Evolutionary conservation across 2,329 filamentous ascomycete species (phyloP).

Genomic region (Metarhizium album): DNA sequence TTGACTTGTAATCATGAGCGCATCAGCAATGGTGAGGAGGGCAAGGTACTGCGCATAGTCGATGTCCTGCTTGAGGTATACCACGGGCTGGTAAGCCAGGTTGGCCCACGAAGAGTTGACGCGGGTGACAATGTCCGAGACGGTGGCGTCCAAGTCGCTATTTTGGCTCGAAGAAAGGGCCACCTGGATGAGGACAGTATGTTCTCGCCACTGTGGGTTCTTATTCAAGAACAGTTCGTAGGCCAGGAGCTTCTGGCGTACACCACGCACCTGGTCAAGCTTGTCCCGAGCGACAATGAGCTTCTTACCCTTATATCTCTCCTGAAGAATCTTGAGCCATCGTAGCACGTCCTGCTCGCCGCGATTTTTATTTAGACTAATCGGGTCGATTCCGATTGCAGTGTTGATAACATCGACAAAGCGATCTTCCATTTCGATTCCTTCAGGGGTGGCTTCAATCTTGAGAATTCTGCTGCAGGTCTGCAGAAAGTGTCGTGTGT

Average conservation of each 20-base stretch:
- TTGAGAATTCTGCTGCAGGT: conserved; percentile 85
- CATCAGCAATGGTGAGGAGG: conserved; percentile 78
- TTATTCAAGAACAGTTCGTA: conserved; percentile 92
- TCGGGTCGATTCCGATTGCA: conserved; percentile 84
- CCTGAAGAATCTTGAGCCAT: conserved; percentile 71
- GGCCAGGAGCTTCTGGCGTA: conserved; percentile 84
- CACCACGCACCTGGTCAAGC: conserved; percentile 83
- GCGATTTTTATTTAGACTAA: conserved; percentile 60
- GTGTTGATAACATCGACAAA: conserved; percentile 82
- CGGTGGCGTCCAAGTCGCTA: conserved; percentile 73
- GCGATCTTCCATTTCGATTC: conserved; percentile 81
- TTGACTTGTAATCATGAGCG: conserved; percentile 86
- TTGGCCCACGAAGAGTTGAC: conserved; percentile 90
- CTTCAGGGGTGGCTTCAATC: conserved; percentile 82
- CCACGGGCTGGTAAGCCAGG: conserved; percentile 80
- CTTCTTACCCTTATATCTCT: conserved; percentile 78
- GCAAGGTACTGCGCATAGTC: conserved; percentile 90
- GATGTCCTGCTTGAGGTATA: conserved; percentile 92
- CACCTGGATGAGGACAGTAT: conserved; percentile 86
- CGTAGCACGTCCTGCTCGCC: conserved; percentile 60
- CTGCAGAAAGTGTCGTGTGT: conserved; percentile 87
- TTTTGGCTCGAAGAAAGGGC: conserved; percentile 85
- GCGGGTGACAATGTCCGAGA: conserved; percentile 87
- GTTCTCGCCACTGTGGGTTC: conserved; percentile 80
- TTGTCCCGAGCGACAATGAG: conserved; percentile 92